A percentile compares a stretch with the other conserved stretches of the same genome.
These are phyloP conservation scores for Nidularia sp. DNA, from an alignment of 768 basidiomycete species.

Conservation along the genomic window DNA sequence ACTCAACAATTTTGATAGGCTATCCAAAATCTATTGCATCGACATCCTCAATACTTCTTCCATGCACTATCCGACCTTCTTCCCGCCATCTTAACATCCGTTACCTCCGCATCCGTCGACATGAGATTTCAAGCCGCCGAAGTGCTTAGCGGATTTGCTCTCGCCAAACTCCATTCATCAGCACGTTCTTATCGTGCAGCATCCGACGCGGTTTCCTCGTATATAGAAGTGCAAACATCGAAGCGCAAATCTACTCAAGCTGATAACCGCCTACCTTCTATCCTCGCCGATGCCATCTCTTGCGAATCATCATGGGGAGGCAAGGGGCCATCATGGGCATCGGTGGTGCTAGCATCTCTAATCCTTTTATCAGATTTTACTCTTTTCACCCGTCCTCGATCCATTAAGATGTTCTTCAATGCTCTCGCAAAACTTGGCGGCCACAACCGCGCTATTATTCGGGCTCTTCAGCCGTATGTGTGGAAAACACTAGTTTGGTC, in stretches of 20 bases:
- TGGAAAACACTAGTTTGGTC: conserved; percentile 61
- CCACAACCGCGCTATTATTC: conserved; percentile 29
- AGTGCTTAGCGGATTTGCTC: conserved; percentile 52
- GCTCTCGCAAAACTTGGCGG: conserved; percentile 24
- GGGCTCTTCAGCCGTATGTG: conserved; percentile 34
- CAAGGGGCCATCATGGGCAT: conserved; percentile 37
- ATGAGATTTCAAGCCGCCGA: conserved; percentile 50
- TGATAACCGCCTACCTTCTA: neutral
- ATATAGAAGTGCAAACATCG: conserved; percentile 17
- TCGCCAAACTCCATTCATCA: conserved; percentile 27
- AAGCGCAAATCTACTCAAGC: neutral
- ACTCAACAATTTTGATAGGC: conserved; percentile 16
- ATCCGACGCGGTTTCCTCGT: conserved; percentile 19
- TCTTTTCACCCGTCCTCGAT: conserved; percentile 34
- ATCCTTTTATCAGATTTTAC: conserved; percentile 40
- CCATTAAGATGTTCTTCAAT: conserved; percentile 32
- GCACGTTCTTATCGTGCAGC: conserved; percentile 16
- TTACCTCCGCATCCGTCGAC: conserved; percentile 20
- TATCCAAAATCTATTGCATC: conserved; percentile 25
- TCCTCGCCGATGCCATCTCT: neutral
- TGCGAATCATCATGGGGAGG: neutral
- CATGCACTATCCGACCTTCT: conserved; percentile 46
- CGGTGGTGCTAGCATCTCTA: conserved; percentile 39
- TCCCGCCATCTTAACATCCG: conserved; percentile 26
- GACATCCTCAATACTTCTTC: conserved; percentile 43